A percentile compares a stretch with the other conserved stretches of the same genome.
Evolutionary conservation across 306 rosid genomes (phyloP).

Genomic region (Cucumis hystrix): DNA sequence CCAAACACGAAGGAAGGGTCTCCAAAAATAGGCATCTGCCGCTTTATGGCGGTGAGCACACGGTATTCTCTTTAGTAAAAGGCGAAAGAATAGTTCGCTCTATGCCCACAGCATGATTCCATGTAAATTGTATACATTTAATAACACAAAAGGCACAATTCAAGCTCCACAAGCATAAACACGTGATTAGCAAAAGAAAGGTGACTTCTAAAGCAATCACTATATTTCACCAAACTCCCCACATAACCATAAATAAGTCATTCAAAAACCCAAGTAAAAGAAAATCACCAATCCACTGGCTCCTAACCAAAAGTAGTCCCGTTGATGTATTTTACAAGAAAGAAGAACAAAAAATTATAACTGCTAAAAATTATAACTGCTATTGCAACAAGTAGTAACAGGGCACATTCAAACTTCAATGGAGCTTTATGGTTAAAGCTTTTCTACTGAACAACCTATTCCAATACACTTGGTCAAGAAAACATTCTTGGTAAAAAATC

Average conservation of each 20-base stretch:
- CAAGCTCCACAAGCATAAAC: neutral
- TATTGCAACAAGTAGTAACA: neutral
- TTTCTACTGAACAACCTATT: neutral
- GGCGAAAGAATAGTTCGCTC: constrained; percentile 53
- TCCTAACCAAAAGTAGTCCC: neutral
- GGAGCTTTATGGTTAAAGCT: neutral
- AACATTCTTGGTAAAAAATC: neutral
- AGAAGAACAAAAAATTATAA: neutral
- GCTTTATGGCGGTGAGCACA: too few relatives aligned
- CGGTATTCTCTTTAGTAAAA: constrained; percentile 32
- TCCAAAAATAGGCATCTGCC: too few relatives aligned
- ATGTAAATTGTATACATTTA: neutral
- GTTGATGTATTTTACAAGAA: neutral
- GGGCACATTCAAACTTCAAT: neutral
- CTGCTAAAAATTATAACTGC: neutral
- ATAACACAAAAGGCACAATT: neutral
- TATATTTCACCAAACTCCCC: neutral
- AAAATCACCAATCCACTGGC: neutral
- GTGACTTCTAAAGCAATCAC: neutral
- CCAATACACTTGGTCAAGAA: neutral
- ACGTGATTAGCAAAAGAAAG: neutral
- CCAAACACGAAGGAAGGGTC: too few relatives aligned
- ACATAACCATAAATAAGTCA: neutral
- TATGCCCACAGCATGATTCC: constrained; percentile 14
- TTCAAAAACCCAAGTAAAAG: neutral